phyloP scores from a whole-genome alignment of 2,329 filamentous ascomycete genomes.

The Colletotrichum eleusines region DNA sequence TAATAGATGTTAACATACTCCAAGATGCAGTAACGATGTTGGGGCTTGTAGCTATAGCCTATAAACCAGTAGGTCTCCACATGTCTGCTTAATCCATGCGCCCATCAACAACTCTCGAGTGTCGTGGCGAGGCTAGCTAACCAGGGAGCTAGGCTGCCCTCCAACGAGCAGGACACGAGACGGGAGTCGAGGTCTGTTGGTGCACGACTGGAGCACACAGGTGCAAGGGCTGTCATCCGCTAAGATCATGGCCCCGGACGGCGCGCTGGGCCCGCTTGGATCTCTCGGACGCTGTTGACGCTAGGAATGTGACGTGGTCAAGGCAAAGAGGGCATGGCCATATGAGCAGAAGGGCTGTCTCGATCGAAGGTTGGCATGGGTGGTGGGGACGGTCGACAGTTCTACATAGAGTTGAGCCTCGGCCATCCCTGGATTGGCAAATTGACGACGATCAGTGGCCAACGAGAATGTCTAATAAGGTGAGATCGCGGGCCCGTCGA shows the following conservation, averaged over 20 bases:
- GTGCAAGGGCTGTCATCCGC: slow-evolving; percentile 29
- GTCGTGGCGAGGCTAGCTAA: background rate
- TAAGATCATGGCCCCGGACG: slow-evolving; percentile 25
- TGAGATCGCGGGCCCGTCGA: background rate
- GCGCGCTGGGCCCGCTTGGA: slow-evolving; percentile 35
- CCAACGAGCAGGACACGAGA: slow-evolving; percentile 1
- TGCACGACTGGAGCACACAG: background rate
- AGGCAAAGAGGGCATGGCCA: slow-evolving; percentile 14
- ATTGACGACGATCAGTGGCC: background rate
- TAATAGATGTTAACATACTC: slow-evolving; percentile 22
- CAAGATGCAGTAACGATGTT: background rate
- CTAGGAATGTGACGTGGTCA: slow-evolving; percentile 33
- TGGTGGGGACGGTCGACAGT: background rate
- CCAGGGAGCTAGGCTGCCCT: background rate
- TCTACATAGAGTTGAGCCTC: background rate
- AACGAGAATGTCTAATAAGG: background rate
- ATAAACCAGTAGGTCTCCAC: too few relatives aligned
- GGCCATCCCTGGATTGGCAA: background rate
- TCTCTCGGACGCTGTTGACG: slow-evolving; percentile 27
- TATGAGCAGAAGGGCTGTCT: background rate
- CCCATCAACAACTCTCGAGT: background rate
- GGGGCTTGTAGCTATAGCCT: background rate
- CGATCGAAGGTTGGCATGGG: background rate
- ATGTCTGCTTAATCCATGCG: background rate
- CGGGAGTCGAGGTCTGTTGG: slow-evolving; percentile 7